Base-by-base conservation (phyloP, 2,329 filamentous ascomycete species). In the Raffaelea ambrosiae region DNA sequence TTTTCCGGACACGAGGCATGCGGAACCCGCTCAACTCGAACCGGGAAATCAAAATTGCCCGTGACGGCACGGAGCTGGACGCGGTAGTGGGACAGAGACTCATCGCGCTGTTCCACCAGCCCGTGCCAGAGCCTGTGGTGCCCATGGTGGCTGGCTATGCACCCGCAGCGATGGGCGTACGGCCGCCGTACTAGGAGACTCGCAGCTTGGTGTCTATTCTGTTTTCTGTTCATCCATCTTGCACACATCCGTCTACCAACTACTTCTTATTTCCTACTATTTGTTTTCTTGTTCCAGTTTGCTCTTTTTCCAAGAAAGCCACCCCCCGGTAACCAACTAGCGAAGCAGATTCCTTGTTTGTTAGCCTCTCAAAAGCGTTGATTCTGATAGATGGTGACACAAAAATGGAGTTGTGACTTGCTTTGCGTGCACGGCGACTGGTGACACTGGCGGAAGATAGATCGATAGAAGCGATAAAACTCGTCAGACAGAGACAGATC, bases 11-110 rank as follows among this genome's bases (percentile, higher is more conserved):
- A 0, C 73, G 89, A 53, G 90, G 91, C 0, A 67, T 97, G 48
- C 79, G 90, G 31, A 97, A 97, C 61, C 86, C 88, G 0, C 95
- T 89, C 88, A 97, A 97, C 63, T 86, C 88, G 4, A 95, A 96
- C 59, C 74, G 91, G 46, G 91, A 97, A 61, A 87, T 97, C 53
- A 97, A 97, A 66, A 95, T 97, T 60, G 91, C 91, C 21, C 77
- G 91, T 58, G 91, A 97, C 58, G 91, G 91, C 2, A 97, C 91
- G 0, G 91, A 97, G 63, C 71, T 97, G 46, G 91, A 97, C 64
- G 86, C 90, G 23, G 78, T 73, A 26, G 78, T 95, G 40, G 91
- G 90, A 5, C 79, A 81, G 57, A 80, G 80, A 57, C 69, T 97
- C 47, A 73, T 94, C 53, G 81, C 82, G 40, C 76, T 96, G 58